Conservation (phyloP, 2,329 filamentous ascomycete species). For the Talaromyces pinophilus region DNA sequence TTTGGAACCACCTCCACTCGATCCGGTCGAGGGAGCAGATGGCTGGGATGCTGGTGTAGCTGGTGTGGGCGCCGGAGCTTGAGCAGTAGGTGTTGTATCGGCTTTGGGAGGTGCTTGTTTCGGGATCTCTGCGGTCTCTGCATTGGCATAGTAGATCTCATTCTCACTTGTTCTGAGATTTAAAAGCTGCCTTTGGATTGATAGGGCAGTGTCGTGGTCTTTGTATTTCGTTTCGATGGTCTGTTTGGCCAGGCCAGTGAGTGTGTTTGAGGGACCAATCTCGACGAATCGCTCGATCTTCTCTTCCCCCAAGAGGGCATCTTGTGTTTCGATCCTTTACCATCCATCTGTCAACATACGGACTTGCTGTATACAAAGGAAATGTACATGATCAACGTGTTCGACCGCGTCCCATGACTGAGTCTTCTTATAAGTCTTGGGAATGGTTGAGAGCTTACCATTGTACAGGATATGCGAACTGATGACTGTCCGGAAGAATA, state of each 20-base stretch:
- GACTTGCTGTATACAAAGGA: neutral
- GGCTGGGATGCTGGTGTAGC: slow-evolving; percentile 65
- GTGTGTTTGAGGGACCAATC: slow-evolving; percentile 99
- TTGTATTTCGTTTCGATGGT: slow-evolving; percentile 97
- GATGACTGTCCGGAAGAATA: neutral
- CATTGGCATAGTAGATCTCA: slow-evolving; percentile 81
- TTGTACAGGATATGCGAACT: slow-evolving; percentile 7
- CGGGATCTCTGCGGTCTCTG: slow-evolving; percentile 58
- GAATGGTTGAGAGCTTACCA: neutral
- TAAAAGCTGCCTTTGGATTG: slow-evolving; percentile 1
- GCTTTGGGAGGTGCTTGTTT: slow-evolving; percentile 63
- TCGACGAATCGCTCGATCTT: slow-evolving; percentile 96
- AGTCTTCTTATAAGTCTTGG: neutral
- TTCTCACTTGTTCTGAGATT: slow-evolving; percentile 2
- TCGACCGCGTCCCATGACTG: neutral
- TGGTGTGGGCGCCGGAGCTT: slow-evolving; percentile 57
- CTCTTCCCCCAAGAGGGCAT: slow-evolving; percentile 97
- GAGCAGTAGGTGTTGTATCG: slow-evolving; percentile 49
- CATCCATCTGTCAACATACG: neutral
- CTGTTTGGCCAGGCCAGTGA: slow-evolving; percentile 96
- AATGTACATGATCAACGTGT: neutral
- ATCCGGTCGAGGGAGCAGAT: neutral
- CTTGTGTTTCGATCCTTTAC: slow-evolving; percentile 97
- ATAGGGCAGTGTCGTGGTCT: slow-evolving; percentile 77
- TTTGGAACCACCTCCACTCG: slow-evolving; percentile 54